A percentile compares a stretch with the other conserved stretches of the same genome.
Evolutionary conservation across 305 asterid species (phyloP).

Genomic region (Fraxinus latifolia): DNA sequence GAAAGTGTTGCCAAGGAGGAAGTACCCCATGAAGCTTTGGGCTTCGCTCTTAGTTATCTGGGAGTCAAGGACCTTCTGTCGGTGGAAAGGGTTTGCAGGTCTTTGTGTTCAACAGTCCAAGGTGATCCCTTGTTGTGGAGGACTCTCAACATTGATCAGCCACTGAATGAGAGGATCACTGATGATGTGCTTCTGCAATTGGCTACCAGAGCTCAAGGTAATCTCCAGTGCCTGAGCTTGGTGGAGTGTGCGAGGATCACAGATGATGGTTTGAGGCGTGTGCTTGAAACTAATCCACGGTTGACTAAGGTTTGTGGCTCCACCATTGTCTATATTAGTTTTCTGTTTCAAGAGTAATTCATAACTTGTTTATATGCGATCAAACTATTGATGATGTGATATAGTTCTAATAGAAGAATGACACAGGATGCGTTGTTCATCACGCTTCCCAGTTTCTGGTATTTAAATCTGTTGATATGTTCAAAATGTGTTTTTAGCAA

Average conservation of each 20-base stretch:
- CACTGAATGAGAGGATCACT: conserved; percentile 62
- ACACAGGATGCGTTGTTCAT: not conserved
- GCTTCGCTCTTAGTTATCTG: conserved; percentile 43
- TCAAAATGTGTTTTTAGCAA: not conserved
- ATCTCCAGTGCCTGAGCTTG: conserved; percentile 57
- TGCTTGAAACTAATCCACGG: conserved; percentile 61
- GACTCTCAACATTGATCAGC: conserved; percentile 57
- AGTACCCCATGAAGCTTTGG: conserved; percentile 59
- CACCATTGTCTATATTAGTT: not conserved
- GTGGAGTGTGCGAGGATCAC: conserved; percentile 66
- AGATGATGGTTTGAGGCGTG: conserved; percentile 60
- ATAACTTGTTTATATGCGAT: not conserved
- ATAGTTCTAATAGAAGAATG: not conserved
- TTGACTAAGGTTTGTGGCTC: conserved; percentile 62
- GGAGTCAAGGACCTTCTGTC: conserved; percentile 72
- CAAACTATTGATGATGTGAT: not conserved
- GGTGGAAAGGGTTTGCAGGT: conserved; percentile 63
- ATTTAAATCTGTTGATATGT: not conserved
- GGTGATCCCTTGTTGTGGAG: conserved; percentile 65
- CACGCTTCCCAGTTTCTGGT: conserved; percentile 3
- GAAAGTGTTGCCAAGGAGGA: conserved; percentile 27
- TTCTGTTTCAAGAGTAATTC: not conserved
- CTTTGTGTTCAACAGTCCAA: conserved; percentile 45
- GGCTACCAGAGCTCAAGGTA: conserved; percentile 60
- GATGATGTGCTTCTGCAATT: conserved; percentile 61